Base-by-base conservation (phyloP, 495 filamentous ascomycete genomes). In the Penicillium alfredii region DNA sequence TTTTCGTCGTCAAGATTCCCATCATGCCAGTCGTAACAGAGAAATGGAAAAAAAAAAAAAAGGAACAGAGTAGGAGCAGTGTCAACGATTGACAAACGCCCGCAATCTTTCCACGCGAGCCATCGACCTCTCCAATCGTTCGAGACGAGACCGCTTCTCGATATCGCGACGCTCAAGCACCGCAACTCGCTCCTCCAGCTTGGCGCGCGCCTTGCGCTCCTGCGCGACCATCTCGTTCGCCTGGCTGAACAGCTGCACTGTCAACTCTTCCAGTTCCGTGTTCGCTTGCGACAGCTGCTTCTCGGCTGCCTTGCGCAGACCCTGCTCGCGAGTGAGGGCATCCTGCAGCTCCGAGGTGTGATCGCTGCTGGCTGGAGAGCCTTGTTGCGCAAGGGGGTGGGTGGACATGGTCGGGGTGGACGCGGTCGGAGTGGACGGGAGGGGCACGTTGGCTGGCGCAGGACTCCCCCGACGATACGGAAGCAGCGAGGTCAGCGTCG, bases 181-280 rank as follows among this genome's bases (percentile, higher is more conserved):
- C 17, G 60, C 71, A 0, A 90, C 76, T 19, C 84, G 57, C 56
- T 86, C 82, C 57, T 94, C 88, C 19, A 97, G 68, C 58, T 73
- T 76, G 5, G 83, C 85, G 25, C 86, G 66, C 21, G 84, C 86
- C 55, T 82, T 78, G 29, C 92, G 71, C 69, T 97, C 92, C 49
- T 77, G 66, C 10, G 90, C 87, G 15, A 98, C 92, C 90, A 98
- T 97, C 69, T 94, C 86, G 51, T 97, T 97, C 11, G 92, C 92
- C 61, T 94, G 81, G 56, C 86, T 79, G 63, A 98, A 98, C 33
- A 98, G 67, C 45, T 81, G 77, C 29, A 79, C 83, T 21, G 78
- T 86, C 46, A 98, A 66, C 51, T 98, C 92, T 58, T 97, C 93
- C 9, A 98, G 71, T 64, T 98, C 92, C 1, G 64, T 71, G 32